Conservation (phyloP, 1,139 yeast species). For the Pneumocystis oryctolagi region DNA sequence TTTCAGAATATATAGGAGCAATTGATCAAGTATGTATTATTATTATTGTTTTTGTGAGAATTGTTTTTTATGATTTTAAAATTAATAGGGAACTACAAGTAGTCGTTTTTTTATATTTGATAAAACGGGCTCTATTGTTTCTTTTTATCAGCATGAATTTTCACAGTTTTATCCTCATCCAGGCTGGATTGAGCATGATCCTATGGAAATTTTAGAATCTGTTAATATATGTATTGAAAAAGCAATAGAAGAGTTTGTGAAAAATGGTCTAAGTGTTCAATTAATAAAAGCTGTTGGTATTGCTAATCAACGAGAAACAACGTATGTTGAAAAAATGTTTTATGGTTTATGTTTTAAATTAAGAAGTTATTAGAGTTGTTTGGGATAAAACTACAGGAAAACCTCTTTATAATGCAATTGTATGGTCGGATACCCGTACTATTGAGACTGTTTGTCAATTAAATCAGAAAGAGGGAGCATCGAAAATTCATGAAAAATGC, state of each 20-base stretch:
- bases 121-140: constrained; percentile 57
- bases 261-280: constrained; percentile 20
- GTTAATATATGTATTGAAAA: constrained; percentile 32
- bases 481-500: constrained; percentile 47
- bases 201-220: constrained; percentile 66
- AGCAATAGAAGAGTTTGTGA: constrained; percentile 24
- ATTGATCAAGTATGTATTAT: constrained; percentile 8
- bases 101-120: constrained; percentile 79
- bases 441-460: constrained; percentile 54
- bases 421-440: constrained; percentile 92
- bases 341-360: constrained; percentile 61
- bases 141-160: constrained; percentile 77
- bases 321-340: not conserved
- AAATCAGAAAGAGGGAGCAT: constrained; percentile 45
- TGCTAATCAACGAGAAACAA: not conserved
- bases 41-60: not conserved
- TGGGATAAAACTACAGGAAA: constrained; percentile 78
- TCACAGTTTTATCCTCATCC: constrained; percentile 28
- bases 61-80: not conserved
- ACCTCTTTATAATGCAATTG: constrained; percentile 77
- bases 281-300: constrained; percentile 29
- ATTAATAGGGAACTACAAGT: constrained; percentile 76
- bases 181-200: constrained; percentile 88
- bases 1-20: constrained; percentile 10
- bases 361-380: constrained; percentile 87